phyloP scores from a whole-genome alignment of 768 basidiomycete species.

The Leccinum boreale region DNA sequence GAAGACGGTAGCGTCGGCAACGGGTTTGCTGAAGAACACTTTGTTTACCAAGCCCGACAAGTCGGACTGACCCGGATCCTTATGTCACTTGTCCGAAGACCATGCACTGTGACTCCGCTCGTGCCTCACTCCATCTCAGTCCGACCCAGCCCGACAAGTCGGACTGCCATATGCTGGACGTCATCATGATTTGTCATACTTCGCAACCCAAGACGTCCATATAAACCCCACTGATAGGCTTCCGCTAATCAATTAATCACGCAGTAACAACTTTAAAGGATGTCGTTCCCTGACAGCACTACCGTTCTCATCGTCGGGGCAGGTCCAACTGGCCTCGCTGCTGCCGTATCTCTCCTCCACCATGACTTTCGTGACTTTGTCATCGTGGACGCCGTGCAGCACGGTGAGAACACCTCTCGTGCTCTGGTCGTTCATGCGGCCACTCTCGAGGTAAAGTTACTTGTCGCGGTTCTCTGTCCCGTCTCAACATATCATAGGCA shows the following conservation, averaged over 20 bases:
- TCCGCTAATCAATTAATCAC: background rate
- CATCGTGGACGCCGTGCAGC: background rate
- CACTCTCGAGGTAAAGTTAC: constrained; percentile 44
- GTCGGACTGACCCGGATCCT: too few species aligned
- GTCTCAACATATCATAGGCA: constrained; percentile 29
- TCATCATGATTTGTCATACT: background rate
- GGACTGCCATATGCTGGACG: background rate
- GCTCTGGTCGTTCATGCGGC: constrained; percentile 51
- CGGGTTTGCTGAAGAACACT: too few species aligned
- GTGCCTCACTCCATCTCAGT: too few species aligned
- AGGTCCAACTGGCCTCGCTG: background rate
- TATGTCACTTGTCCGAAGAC: too few species aligned
- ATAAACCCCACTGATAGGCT: background rate
- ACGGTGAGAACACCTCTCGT: constrained; percentile 38
- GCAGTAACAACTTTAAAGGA: background rate
- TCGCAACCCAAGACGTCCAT: background rate
- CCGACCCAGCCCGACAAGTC: too few species aligned
- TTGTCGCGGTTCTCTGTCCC: background rate
- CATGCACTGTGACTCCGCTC: too few species aligned
- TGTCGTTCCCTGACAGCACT: background rate
- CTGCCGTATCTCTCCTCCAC: background rate
- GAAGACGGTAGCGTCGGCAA: too few species aligned
- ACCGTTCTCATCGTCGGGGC: background rate
- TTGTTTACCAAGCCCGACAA: too few species aligned
- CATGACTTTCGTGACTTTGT: background rate